Evolutionary conservation across 2,329 filamentous ascomycete species (phyloP), one percentile per base, ranked within the genome.

Genomic region (Aspergillus sp.): DNA sequence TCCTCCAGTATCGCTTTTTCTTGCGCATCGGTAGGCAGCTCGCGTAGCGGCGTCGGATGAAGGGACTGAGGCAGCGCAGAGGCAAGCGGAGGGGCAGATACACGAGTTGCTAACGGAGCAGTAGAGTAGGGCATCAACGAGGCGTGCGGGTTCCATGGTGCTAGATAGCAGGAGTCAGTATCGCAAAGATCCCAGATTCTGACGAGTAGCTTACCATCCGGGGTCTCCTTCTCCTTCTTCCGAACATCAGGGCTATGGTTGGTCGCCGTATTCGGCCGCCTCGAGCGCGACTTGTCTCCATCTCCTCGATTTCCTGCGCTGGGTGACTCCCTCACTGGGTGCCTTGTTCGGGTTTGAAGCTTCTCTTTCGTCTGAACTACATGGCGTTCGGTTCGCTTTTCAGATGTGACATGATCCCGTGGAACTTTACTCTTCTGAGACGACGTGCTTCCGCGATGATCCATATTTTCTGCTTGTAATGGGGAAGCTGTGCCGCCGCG

Each of bases 1-100:
- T 99, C 95, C 66, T 97, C 93, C 44, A 98, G 81, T 47, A 99
- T 89, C 8, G 87, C 90, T 23, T 87, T 85, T 76, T 99, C 95
- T 73, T 99, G 95, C 2, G 85, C 84, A 63, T 96, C 89, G 27
- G 96, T 78, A 0, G 87, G 87, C 58, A 98, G 77, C 57, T 90
- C 86, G 56, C 83, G 80, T 15, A 98, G 80, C 6, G 88, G 81
- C 49, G 79, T 79, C 1, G 90, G 89, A 44, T 90, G 87, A 49
- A 92, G 80, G 7, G 84, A 78, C 51, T 84, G 77, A 2, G 93
- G 92, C 31, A 90, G 86, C 61, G 87, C 81, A 3, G 88, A 88
- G 12, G 84, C 81, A 15, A 84, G 69, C 14, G 86, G 85, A 46
- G 87, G 84, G 11, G 82, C 77, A 1, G 85, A 88, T 58, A 88